Percentiles rank a stretch among this genome's conserved stretches.
Evolutionary conservation across 2,329 filamentous ascomycete species (phyloP).

Genomic region (Cercospora canescens): DNA sequence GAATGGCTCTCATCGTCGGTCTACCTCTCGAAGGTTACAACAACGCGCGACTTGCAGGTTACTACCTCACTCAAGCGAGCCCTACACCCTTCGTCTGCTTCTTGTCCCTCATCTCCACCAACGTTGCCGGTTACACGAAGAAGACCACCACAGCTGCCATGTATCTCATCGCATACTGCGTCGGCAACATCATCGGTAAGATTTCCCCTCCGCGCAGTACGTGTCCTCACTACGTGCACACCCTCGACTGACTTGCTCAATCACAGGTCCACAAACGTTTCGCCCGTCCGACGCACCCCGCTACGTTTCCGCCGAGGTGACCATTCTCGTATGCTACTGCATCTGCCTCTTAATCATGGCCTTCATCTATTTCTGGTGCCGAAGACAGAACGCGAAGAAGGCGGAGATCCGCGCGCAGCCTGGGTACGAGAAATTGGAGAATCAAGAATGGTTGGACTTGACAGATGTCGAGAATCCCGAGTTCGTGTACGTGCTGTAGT

Average conservation of each 20-base stretch:
- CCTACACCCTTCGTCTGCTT: conserved; percentile 65
- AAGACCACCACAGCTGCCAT: conserved; percentile 60
- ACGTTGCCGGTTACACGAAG: conserved; percentile 61
- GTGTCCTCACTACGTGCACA: no score
- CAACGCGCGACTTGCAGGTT: conserved; percentile 60
- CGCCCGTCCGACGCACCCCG: conserved; percentile 56
- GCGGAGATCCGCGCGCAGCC: conserved; percentile 52
- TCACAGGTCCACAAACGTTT: conserved; percentile 54
- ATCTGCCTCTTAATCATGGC: conserved; percentile 55
- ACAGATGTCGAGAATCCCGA: conserved; percentile 64
- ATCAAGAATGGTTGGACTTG: conserved; percentile 65
- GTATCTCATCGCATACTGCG: conserved; percentile 54
- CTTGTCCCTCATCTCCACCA: conserved; percentile 63
- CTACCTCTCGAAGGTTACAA: conserved; percentile 58
- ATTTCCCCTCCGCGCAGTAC: not conserved
- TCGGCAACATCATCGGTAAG: conserved; percentile 41
- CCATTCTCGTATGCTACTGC: conserved; percentile 61
- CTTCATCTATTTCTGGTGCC: conserved; percentile 66
- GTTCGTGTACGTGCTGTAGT: conserved; percentile 54
- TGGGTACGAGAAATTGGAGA: conserved; percentile 62
- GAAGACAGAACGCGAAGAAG: conserved; percentile 61
- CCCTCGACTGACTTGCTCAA: not conserved
- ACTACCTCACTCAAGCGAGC: conserved; percentile 63
- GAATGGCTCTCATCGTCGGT: conserved; percentile 65
- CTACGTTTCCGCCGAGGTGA: conserved; percentile 65